phyloP scores from a whole-genome alignment of 1,284 basidiomycete species.

The Boletus putidus region DNA sequence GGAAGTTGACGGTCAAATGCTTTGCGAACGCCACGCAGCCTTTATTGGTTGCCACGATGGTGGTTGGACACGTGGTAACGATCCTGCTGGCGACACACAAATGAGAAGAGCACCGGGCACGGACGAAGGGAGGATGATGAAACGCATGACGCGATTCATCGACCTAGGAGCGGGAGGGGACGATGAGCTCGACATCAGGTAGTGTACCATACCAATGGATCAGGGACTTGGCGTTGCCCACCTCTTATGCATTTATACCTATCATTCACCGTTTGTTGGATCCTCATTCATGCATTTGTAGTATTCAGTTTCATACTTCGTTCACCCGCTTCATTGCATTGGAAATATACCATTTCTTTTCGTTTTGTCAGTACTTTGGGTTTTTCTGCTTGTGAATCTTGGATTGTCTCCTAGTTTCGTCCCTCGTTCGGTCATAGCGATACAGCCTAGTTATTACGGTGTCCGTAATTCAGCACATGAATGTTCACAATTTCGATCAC shows the following conservation, averaged over 20 bases:
- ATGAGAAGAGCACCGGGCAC: slow-evolving; percentile 32
- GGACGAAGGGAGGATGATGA: slow-evolving; percentile 52
- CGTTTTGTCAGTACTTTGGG: slow-evolving; percentile 20
- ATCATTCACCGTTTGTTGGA: slow-evolving; percentile 21
- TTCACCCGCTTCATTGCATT: slow-evolving; percentile 19
- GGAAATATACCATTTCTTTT: slow-evolving; percentile 31
- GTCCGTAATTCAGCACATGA: slow-evolving; percentile 17
- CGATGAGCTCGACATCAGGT: slow-evolving; percentile 36
- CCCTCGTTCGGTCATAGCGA: slow-evolving; percentile 14
- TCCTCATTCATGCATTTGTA: slow-evolving; percentile 27
- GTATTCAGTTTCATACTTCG: slow-evolving; percentile 17
- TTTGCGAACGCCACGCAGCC: slow-evolving; percentile 75
- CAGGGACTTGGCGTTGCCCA: slow-evolving; percentile 18
- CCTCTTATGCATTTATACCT: slow-evolving; percentile 18
- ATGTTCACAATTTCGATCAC: slow-evolving; percentile 13
- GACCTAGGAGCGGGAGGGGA: slow-evolving; percentile 44
- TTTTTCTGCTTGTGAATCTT: slow-evolving; percentile 11
- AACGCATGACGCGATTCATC: slow-evolving; percentile 66
- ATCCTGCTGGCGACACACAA: slow-evolving; percentile 24
- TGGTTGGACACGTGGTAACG: slow-evolving; percentile 24
- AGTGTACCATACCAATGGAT: slow-evolving; percentile 27
- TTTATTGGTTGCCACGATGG: slow-evolving; percentile 25
- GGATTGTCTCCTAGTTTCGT: slow-evolving; percentile 10
- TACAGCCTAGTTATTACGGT: slow-evolving; percentile 19
- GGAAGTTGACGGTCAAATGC: slow-evolving; percentile 79